Evolutionary conservation across 345 rosid species (phyloP).

Genomic region (Dipteronia dyeriana): DNA sequence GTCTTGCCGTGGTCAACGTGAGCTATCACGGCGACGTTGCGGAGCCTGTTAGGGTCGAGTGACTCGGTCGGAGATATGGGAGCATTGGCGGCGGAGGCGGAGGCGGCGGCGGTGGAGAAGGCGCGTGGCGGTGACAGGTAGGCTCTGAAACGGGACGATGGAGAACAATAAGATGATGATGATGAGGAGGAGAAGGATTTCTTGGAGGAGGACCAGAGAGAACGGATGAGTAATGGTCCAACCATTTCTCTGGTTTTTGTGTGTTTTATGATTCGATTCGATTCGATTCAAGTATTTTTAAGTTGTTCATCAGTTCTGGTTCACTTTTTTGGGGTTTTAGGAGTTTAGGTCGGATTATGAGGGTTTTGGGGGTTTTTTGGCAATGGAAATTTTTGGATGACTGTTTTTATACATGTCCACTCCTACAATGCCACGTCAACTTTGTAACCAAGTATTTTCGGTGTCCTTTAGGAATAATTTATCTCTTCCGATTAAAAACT

Average conservation of each 20-base stretch:
- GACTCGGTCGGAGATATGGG: conserved; percentile 40
- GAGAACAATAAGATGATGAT: conserved; percentile 16
- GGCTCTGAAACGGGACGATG: conserved; percentile 25
- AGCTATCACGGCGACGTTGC: conserved; percentile 97
- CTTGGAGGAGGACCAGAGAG: conserved; percentile 57
- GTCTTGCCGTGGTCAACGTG: conserved; percentile 99
- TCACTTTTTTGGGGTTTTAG: neutral
- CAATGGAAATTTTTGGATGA: neutral
- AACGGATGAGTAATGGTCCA: conserved; percentile 78
- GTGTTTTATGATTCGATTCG: neutral
- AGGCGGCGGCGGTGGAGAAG: conserved; percentile 47
- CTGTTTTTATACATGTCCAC: neutral
- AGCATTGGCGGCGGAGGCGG: conserved; percentile 15
- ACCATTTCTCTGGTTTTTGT: conserved; percentile 44
- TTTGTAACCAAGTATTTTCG: too few species aligned
- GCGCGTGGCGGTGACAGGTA: conserved; percentile 40
- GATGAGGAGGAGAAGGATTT: conserved; percentile 48
- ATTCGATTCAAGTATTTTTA: neutral
- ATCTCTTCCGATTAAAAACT: too few species aligned
- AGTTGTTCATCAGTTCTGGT: neutral
- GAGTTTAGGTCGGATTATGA: neutral
- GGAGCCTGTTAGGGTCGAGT: conserved; percentile 68
- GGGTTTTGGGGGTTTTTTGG: neutral
- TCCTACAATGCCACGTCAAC: neutral
- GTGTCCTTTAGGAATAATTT: too few species aligned